phyloP scores from a whole-genome alignment of 805 yeast species.

The Metschnikowia orientalis region DNA sequence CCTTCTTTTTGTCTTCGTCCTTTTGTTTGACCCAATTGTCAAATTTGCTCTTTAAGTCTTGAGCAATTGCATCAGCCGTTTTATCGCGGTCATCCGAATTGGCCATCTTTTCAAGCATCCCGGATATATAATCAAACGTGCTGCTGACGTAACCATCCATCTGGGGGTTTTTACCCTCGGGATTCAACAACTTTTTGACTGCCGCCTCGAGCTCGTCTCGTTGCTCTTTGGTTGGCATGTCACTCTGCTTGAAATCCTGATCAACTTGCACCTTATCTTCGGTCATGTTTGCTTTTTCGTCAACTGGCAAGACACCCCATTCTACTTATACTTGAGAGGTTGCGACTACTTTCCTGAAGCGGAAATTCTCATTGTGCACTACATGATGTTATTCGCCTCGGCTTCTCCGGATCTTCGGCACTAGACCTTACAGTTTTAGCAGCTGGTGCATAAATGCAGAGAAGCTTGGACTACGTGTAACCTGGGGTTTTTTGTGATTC shows the following conservation, averaged over 20 bases:
- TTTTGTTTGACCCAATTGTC: conserved; percentile 25
- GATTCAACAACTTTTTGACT: conserved; percentile 21
- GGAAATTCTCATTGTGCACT: conserved; percentile 5
- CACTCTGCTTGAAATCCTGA: conserved; percentile 2
- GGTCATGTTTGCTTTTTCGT: neutral
- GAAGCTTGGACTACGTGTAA: too few relatives aligned
- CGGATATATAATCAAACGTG: conserved; percentile 25
- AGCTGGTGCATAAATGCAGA: too few relatives aligned
- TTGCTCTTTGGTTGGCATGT: conserved; percentile 10
- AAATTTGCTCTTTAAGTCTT: conserved; percentile 27
- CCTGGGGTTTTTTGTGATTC: too few relatives aligned
- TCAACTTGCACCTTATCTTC: neutral
- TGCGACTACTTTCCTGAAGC: conserved; percentile 1
- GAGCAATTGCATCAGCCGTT: conserved; percentile 33
- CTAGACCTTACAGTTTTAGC: too few relatives aligned
- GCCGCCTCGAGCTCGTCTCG: conserved; percentile 7
- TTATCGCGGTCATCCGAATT: conserved; percentile 29
- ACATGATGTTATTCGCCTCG: too few relatives aligned
- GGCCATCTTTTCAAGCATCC: conserved; percentile 26
- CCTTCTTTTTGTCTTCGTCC: conserved; percentile 8
- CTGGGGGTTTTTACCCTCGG: conserved; percentile 26
- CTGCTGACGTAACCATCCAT: conserved; percentile 25
- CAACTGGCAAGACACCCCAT: neutral
- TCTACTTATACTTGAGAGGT: neutral
- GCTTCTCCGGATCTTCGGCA: too few relatives aligned